Evolutionary conservation across 257 asterid genomes (phyloP).

Genomic region (Ligustrum vulgare): DNA sequence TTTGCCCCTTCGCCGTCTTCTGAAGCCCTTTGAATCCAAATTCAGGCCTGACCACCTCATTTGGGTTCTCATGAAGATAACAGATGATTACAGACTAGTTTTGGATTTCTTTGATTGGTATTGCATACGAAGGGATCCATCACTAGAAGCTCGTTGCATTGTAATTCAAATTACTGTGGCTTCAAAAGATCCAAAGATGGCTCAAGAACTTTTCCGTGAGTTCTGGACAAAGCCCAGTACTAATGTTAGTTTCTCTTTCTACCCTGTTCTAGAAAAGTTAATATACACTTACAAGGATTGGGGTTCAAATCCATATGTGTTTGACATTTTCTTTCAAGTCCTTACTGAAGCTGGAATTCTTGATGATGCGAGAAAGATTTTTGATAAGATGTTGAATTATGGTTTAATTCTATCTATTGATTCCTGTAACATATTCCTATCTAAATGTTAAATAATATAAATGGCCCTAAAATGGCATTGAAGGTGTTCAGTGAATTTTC

Average conservation of each 20-base stretch:
- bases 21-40: conserved; percentile 70
- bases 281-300: conserved; percentile 84
- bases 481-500: conserved; percentile 63
- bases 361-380: conserved; percentile 63
- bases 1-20: conserved; percentile 47
- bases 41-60: conserved; percentile 79
- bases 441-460: conserved; percentile 47
- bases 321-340: conserved; percentile 75
- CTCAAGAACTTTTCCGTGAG: conserved; percentile 47
- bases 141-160: conserved; percentile 84
- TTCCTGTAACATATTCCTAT: conserved; percentile 77
- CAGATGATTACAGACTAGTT: conserved; percentile 62
- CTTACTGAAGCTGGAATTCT: conserved; percentile 61
- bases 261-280: conserved; percentile 65
- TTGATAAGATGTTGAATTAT: conserved; percentile 69
- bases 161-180: conserved; percentile 69
- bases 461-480: conserved; percentile 47
- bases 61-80: conserved; percentile 85
- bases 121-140: conserved; percentile 65
- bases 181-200: conserved; percentile 51
- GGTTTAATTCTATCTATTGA: conserved; percentile 69
- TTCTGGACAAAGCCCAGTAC: conserved; percentile 45
- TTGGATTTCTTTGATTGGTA: conserved; percentile 75
- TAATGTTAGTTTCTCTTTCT: conserved; percentile 41
- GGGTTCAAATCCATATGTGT: conserved; percentile 79